phyloP scores from a whole-genome alignment of 2,329 filamentous ascomycete genomes.

The Aspergillus sp. region DNA sequence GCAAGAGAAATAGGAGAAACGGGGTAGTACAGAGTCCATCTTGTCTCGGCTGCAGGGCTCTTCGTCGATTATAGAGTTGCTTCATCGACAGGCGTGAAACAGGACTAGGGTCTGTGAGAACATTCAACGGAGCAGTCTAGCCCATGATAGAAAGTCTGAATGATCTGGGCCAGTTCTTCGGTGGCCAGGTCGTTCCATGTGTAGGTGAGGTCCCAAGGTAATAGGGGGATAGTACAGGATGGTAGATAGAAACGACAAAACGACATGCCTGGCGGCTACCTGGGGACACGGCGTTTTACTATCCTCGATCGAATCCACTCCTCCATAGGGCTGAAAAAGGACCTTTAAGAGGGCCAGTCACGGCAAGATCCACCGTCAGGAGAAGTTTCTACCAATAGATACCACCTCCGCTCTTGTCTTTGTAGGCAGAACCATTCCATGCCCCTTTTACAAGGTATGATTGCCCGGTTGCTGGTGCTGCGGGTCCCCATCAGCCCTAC shows the following conservation, averaged over 20 bases:
- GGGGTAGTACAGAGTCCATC: not conserved
- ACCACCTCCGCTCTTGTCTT: not conserved
- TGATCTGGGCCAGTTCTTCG: too few species aligned
- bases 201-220: too few species aligned
- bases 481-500: not conserved
- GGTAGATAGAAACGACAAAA: too few species aligned
- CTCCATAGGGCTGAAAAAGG: not conserved
- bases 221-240: too few species aligned
- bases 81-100: too few species aligned
- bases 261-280: too few species aligned
- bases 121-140: too few species aligned
- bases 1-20: constrained; percentile 86
- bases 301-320: not conserved
- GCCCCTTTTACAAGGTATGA: not conserved
- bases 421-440: not conserved
- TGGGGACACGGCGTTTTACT: too few species aligned
- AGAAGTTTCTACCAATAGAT: not conserved
- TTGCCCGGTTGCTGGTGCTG: not conserved
- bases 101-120: too few species aligned
- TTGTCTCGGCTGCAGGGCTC: not conserved
- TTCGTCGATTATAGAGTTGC: too few species aligned
- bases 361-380: not conserved
- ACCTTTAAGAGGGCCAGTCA: not conserved
- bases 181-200: too few species aligned
- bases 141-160: too few species aligned